A percentile compares a stretch with the other conserved stretches of the same genome.
phyloP scores from a whole-genome alignment of 2,329 filamentous ascomycete species.

The Atkinsonella texensis region DNA sequence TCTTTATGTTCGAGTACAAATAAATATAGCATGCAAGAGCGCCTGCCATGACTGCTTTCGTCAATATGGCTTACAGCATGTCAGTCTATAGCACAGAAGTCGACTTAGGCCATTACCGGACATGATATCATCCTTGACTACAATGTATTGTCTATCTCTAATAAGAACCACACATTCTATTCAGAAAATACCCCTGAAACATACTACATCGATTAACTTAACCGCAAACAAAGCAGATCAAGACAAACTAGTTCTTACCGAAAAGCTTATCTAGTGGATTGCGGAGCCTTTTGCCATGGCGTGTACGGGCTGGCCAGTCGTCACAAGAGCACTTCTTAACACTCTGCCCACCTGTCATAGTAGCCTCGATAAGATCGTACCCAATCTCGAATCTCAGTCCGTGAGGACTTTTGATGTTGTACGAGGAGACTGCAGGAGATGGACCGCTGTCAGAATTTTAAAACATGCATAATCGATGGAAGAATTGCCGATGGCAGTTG shows the following conservation, averaged over 20 bases:
- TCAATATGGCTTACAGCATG: too few species aligned
- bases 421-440: conserved; percentile 2
- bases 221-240: too few species aligned
- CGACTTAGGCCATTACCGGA: too few species aligned
- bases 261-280: conserved; percentile 1
- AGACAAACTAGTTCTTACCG: not conserved
- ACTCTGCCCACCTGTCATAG: conserved; percentile 8
- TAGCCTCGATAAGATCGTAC: conserved; percentile 14
- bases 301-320: conserved; percentile 1
- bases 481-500: not conserved
- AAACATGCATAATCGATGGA: not conserved
- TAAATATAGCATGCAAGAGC: too few species aligned
- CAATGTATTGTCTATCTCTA: too few species aligned
- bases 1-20: too few species aligned
- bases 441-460: not conserved
- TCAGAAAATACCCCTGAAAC: not conserved
- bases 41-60: too few species aligned
- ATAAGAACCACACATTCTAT: too few species aligned
- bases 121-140: too few species aligned
- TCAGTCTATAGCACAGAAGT: too few species aligned
- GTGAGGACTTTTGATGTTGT: conserved; percentile 11
- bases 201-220: too few species aligned
- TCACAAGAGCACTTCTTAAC: conserved; percentile 1
- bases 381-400: conserved; percentile 13
- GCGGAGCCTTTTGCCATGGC: not conserved